These are phyloP conservation scores for Penicillium sp. DNA, from an alignment of 2,329 filamentous ascomycete species.

Conservation along the genomic window DNA sequence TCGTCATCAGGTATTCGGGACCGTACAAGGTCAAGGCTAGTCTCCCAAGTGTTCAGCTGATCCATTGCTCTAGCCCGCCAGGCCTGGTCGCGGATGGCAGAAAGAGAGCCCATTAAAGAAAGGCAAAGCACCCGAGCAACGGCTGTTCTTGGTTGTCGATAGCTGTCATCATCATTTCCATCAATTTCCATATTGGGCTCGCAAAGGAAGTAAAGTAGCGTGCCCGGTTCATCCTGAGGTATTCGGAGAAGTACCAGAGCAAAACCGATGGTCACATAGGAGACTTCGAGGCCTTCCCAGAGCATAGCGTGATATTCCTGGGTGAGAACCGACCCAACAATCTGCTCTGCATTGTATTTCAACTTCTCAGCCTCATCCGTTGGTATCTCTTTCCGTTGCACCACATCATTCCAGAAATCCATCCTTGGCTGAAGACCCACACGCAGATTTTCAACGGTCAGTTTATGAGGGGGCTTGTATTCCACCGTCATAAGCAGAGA, in stretches of 20 bases:
- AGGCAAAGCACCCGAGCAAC: slow-evolving; percentile 24
- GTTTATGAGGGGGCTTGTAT: slow-evolving; percentile 25
- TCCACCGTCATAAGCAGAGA: slow-evolving; percentile 19
- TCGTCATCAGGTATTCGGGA: slow-evolving; percentile 23
- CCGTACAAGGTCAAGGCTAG: slow-evolving; percentile 19
- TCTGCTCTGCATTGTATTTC: slow-evolving; percentile 25
- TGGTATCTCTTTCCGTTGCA: slow-evolving; percentile 15
- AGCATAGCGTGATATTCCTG: slow-evolving; percentile 34
- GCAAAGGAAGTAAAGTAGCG: slow-evolving; percentile 29
- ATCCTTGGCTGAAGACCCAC: slow-evolving; percentile 16
- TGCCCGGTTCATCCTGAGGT: slow-evolving; percentile 23
- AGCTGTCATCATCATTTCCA: background rate
- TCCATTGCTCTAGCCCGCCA: slow-evolving; percentile 21
- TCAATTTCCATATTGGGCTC: slow-evolving; percentile 22
- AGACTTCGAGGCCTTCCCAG: slow-evolving; percentile 28
- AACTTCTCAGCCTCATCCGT: slow-evolving; percentile 18
- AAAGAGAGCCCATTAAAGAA: slow-evolving; percentile 25
- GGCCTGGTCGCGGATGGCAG: slow-evolving; percentile 16
- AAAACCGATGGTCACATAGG: slow-evolving; percentile 28
- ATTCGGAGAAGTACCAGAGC: slow-evolving; percentile 23
- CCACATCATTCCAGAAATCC: slow-evolving; percentile 22
- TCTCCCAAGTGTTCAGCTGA: slow-evolving; percentile 21
- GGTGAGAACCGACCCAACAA: slow-evolving; percentile 22
- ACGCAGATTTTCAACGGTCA: slow-evolving; percentile 16
- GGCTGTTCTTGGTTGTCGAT: slow-evolving; percentile 5